Evolutionary conservation across 2,329 filamentous ascomycete genomes (phyloP).

Genomic region (Curvularia eragrostidis): DNA sequence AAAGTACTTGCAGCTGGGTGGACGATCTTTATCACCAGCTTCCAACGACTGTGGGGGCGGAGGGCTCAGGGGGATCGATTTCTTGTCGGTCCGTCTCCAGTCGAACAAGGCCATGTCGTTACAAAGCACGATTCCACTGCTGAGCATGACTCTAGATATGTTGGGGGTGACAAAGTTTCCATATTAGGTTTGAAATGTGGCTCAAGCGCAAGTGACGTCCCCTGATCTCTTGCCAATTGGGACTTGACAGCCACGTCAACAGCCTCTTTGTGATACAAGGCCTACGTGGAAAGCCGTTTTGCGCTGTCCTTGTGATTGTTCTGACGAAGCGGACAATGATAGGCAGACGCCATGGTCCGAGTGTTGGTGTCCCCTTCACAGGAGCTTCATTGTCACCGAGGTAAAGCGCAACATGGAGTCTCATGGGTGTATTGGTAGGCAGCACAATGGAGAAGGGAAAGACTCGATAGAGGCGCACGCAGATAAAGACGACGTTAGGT

Average conservation of each 20-base stretch:
- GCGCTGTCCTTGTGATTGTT: conserved; percentile 22
- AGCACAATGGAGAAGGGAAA: too few relatives aligned
- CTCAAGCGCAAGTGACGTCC: conserved; percentile 2
- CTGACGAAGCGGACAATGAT: conserved; percentile 15
- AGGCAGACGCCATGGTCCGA: neutral
- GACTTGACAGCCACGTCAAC: conserved; percentile 4
- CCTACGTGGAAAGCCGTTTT: conserved; percentile 5
- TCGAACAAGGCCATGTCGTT: conserved; percentile 6
- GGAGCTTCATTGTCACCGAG: too few relatives aligned
- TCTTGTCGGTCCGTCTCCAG: conserved; percentile 23
- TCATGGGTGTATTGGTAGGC: too few relatives aligned
- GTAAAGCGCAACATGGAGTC: too few relatives aligned
- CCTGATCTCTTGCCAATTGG: conserved; percentile 37
- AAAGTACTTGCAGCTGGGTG: neutral
- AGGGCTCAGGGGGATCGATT: conserved; percentile 29
- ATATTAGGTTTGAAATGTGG: neutral
- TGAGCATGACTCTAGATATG: conserved; percentile 14
- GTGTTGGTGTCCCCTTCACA: too few relatives aligned
- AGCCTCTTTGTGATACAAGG: neutral
- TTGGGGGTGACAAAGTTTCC: conserved; percentile 5
- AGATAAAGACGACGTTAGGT: neutral
- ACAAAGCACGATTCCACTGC: conserved; percentile 24
- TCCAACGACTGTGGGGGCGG: neutral
- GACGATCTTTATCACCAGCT: conserved; percentile 2
- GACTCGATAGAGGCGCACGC: too few relatives aligned